Percentiles rank a stretch among this genome's conserved stretches.
phyloP scores from a whole-genome alignment of 306 rosid genomes.

The Malus asiatica region DNA sequence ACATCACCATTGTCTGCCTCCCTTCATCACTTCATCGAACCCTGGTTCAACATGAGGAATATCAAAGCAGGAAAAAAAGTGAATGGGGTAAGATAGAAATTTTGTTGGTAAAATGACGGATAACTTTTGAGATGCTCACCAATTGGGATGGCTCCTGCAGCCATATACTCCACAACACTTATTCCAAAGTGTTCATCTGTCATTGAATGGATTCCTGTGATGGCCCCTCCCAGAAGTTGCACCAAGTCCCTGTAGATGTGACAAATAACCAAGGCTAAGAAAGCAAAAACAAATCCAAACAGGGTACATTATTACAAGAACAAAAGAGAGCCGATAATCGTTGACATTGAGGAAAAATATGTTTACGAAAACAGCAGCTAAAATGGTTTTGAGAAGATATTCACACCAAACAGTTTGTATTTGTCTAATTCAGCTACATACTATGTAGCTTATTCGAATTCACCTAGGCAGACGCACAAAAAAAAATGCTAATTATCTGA shows the following conservation, averaged over 20 bases:
- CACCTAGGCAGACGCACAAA: not conserved
- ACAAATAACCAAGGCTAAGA: slow-evolving; percentile 11
- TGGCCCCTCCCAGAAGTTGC: slow-evolving; percentile 58
- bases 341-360: not conserved
- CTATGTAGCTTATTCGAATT: not conserved
- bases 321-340: not conserved
- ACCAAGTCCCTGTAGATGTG: slow-evolving; percentile 65
- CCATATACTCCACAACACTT: slow-evolving; percentile 92
- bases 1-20: no score
- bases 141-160: slow-evolving; percentile 92
- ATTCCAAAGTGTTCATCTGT: slow-evolving; percentile 97
- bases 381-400: no score
- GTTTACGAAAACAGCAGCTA: not conserved
- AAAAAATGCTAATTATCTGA: no score
- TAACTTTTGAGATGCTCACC: slow-evolving; percentile 39
- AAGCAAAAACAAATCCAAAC: not conserved
- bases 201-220: slow-evolving; percentile 93
- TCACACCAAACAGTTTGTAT: no score
- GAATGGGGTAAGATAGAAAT: not conserved
- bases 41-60: not conserved
- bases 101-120: not conserved
- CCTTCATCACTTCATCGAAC: no score
- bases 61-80: not conserved
- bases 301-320: not conserved
- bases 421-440: not conserved